Evolutionary conservation across 345 rosid species (phyloP).

Genomic region (Adansonia digitata): DNA sequence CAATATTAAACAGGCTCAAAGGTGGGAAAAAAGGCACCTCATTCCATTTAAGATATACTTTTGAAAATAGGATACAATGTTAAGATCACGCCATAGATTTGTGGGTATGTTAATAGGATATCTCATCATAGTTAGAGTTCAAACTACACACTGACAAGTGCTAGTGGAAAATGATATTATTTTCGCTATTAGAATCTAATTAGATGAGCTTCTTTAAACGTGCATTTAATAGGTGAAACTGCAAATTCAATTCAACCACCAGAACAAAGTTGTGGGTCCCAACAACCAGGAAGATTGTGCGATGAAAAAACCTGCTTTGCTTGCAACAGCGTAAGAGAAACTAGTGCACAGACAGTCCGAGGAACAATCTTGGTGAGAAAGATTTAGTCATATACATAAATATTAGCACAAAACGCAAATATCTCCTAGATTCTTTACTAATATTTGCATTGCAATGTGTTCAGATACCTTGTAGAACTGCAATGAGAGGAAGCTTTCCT

Average conservation of each 20-base stretch:
- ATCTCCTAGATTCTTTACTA: slow-evolving; percentile 16
- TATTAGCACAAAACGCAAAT: slow-evolving; percentile 1
- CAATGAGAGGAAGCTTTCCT: slow-evolving; percentile 94
- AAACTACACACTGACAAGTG: not conserved
- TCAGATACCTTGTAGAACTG: slow-evolving; percentile 94
- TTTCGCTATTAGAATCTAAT: not conserved
- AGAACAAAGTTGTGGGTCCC: slow-evolving; percentile 43
- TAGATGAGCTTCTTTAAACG: slow-evolving; percentile 2
- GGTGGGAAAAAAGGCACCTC: not conserved
- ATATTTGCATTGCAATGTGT: slow-evolving; percentile 15
- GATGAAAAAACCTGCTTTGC: slow-evolving; percentile 59
- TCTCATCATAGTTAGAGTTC: not conserved
- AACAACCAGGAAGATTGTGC: slow-evolving; percentile 52
- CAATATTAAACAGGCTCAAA: not conserved
- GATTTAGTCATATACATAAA: slow-evolving; percentile 8
- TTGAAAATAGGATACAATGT: not conserved
- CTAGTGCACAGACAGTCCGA: slow-evolving; percentile 63
- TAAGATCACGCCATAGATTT: not conserved
- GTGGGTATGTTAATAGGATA: not conserved
- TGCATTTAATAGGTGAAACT: slow-evolving; percentile 66
- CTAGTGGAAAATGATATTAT: not conserved
- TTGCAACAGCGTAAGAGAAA: slow-evolving; percentile 70
- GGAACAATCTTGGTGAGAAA: slow-evolving; percentile 82
- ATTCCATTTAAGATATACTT: slow-evolving; percentile 1
- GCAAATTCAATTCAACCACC: slow-evolving; percentile 63